Conservation (phyloP, 164 flowering plant species). For the Macadamia tetraphylla region DNA sequence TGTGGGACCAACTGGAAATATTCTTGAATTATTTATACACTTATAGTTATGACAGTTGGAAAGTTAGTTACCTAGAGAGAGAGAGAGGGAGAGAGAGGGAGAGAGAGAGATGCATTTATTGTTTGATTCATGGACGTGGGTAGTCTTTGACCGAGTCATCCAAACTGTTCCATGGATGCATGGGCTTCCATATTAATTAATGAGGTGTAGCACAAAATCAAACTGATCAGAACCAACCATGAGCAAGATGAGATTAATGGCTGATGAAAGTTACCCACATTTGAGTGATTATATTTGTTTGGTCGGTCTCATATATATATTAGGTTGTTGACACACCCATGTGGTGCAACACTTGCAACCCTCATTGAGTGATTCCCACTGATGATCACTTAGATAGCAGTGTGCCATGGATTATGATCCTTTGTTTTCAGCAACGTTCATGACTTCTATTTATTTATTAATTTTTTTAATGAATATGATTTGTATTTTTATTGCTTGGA, state of each 20-base stretch:
- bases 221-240: neutral
- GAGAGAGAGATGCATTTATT: too few relatives aligned
- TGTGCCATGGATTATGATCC: neutral
- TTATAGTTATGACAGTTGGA: conserved; percentile 2
- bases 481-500: too few relatives aligned
- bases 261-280: too few relatives aligned
- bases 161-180: neutral
- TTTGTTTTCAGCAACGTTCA: neutral
- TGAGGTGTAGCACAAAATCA: neutral
- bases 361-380: neutral
- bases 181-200: neutral
- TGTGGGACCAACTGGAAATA: conserved; percentile 6
- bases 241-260: too few relatives aligned
- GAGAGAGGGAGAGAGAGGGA: neutral
- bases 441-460: too few relatives aligned
- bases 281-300: too few relatives aligned
- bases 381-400: neutral
- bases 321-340: too few relatives aligned
- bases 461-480: too few relatives aligned
- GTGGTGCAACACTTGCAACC: too few relatives aligned
- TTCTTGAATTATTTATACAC: neutral
- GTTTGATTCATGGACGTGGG: too few relatives aligned
- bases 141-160: neutral
- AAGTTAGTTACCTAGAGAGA: neutral
- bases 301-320: too few relatives aligned